These are phyloP conservation scores for Pterocarpus macrocarpus DNA, from an alignment of 306 rosid genomes.

Conservation along the genomic window DNA sequence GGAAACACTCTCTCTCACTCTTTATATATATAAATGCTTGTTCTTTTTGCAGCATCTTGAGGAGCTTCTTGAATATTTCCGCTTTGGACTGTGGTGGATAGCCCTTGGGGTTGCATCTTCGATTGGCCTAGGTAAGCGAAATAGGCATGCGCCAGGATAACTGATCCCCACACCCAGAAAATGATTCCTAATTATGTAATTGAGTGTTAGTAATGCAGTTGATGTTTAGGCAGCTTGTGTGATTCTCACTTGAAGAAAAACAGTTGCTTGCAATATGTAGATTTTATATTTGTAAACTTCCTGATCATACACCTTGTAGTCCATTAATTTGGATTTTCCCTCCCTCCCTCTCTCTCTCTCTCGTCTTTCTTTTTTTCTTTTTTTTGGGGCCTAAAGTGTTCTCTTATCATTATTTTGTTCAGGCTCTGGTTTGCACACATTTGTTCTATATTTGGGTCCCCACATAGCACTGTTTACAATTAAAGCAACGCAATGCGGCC, in stretches of 20 bases:
- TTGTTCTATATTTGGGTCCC: conserved; percentile 97
- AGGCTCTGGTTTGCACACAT: conserved; percentile 99
- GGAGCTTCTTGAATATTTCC: conserved; percentile 80
- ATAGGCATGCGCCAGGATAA: conserved; percentile 3
- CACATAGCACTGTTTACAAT: conserved; percentile 93
- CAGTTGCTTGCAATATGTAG: conserved; percentile 19
- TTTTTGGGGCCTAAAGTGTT: conserved; percentile 1
- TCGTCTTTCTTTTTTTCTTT: background rate
- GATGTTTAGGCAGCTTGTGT: conserved; percentile 26
- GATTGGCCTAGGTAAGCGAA: conserved; percentile 92
- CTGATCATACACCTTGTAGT: conserved; percentile 16
- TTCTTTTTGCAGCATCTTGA: conserved; percentile 78
- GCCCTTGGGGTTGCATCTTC: conserved; percentile 98
- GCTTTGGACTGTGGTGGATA: conserved; percentile 93
- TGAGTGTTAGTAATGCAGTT: conserved; percentile 13
- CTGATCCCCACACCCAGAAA: background rate
- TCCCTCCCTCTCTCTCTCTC: too few species aligned
- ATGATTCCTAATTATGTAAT: conserved; percentile 41
- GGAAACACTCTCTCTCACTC: background rate
- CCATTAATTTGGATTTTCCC: background rate
- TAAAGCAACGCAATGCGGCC: conserved; percentile 95
- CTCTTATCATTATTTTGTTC: conserved; percentile 47
- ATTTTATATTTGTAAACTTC: background rate
- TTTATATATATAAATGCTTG: conserved; percentile 14
- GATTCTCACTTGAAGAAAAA: conserved; percentile 35